Evolutionary conservation across 495 filamentous ascomycete species (phyloP).

Genomic region (Aspergillus asperescens): DNA sequence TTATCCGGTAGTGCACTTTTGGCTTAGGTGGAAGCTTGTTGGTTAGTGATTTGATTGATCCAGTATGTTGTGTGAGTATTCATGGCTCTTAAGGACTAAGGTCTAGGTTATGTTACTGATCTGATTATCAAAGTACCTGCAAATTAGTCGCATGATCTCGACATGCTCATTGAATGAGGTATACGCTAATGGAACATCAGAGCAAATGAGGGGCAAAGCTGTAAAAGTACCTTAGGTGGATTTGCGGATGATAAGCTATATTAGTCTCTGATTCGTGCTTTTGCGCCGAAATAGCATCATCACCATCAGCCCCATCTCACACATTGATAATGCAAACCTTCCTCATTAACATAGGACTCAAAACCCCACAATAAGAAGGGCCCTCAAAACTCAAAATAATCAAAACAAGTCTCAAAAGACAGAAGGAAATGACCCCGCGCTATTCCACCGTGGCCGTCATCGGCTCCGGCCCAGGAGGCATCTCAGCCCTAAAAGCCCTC

Average conservation of each 20-base stretch:
- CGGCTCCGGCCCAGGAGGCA: conserved; percentile 48
- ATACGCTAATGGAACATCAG: too few relatives aligned
- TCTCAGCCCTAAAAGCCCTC: conserved; percentile 48
- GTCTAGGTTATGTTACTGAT: too few relatives aligned
- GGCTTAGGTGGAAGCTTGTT: too few relatives aligned
- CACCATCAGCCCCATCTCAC: neutral
- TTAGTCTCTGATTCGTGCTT: conserved; percentile 3
- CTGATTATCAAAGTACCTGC: too few relatives aligned
- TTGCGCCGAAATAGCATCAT: conserved; percentile 5
- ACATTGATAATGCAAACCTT: neutral
- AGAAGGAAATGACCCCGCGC: conserved; percentile 19
- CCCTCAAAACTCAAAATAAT: neutral
- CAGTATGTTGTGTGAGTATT: too few relatives aligned
- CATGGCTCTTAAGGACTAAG: too few relatives aligned
- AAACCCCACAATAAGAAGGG: neutral
- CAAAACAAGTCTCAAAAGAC: neutral
- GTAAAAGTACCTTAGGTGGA: neutral
- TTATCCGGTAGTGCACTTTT: too few relatives aligned
- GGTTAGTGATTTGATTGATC: too few relatives aligned
- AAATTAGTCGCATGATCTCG: neutral
- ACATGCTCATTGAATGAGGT: neutral
- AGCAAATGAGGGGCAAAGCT: neutral
- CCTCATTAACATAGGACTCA: too few relatives aligned
- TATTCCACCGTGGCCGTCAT: conserved; percentile 45
- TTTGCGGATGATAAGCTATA: neutral